Evolutionary conservation across 2,329 filamentous ascomycete species (phyloP).

Genomic region (Calonectria hawksworthii): DNA sequence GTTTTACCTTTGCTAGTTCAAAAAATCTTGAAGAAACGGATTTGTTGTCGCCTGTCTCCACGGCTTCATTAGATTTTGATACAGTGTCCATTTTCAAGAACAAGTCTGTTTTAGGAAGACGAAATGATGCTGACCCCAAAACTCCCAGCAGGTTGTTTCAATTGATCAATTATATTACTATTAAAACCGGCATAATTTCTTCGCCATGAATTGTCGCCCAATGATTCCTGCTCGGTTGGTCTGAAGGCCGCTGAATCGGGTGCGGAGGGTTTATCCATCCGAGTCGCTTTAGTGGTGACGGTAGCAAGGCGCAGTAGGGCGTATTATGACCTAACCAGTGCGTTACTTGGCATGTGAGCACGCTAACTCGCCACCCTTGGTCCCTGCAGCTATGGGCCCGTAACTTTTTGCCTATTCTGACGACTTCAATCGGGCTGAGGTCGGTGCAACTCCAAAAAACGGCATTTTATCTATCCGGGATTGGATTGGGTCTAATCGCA

Average conservation of each 20-base stretch:
- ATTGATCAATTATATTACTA: background rate
- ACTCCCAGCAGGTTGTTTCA: background rate
- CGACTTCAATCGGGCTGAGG: background rate
- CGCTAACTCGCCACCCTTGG: background rate
- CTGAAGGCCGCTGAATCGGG: background rate
- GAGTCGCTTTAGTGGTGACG: background rate
- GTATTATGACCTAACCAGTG: background rate
- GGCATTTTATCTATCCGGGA: background rate
- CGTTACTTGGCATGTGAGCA: background rate
- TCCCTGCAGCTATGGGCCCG: background rate
- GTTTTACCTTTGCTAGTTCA: background rate
- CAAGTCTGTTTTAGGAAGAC: background rate
- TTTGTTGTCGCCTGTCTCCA: background rate
- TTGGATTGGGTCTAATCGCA: background rate
- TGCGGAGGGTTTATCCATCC: background rate
- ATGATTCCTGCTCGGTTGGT: background rate
- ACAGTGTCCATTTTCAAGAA: background rate
- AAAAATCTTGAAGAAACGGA: background rate
- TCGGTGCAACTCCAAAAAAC: background rate
- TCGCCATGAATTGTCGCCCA: background rate
- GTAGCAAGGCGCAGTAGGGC: background rate
- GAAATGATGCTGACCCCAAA: background rate
- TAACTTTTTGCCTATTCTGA: background rate
- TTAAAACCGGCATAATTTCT: background rate
- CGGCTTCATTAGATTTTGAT: background rate